phyloP scores from a whole-genome alignment of 169 alveolate genomes.

The Amoebophrya sp. region DNA sequence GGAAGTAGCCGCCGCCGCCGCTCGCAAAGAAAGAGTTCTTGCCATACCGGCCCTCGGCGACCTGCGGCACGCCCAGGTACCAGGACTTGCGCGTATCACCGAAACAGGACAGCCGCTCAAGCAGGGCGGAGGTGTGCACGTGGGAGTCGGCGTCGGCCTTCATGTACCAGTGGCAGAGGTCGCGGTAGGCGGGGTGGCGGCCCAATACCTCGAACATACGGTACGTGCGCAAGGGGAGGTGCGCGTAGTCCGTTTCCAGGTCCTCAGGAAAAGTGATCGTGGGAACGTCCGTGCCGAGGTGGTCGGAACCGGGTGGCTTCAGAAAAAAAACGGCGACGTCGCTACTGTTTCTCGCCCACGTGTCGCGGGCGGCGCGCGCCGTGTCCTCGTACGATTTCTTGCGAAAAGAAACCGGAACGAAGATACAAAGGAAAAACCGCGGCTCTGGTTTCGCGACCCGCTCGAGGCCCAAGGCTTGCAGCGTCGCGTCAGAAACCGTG shows the following conservation, averaged over 20 bases:
- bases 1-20: too few relatives aligned
- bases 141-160: not conserved
- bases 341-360: not conserved
- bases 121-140: not conserved
- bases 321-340: not conserved
- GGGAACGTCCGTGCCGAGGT: not conserved
- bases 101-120: not conserved
- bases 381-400: not conserved
- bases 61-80: not conserved
- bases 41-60: not conserved
- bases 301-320: not conserved
- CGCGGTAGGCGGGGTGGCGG: not conserved
- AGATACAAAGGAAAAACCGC: not conserved
- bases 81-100: not conserved
- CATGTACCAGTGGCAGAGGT: not conserved
- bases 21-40: not conserved
- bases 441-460: not conserved
- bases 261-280: not conserved
- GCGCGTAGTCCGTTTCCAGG: not conserved
- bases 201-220: not conserved
- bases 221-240: not conserved
- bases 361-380: not conserved
- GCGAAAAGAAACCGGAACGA: not conserved
- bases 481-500: not conserved
- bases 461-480: not conserved